Evolutionary conservation across 2,329 filamentous ascomycete species (phyloP).

Genomic region (Sporothrix pallida): DNA sequence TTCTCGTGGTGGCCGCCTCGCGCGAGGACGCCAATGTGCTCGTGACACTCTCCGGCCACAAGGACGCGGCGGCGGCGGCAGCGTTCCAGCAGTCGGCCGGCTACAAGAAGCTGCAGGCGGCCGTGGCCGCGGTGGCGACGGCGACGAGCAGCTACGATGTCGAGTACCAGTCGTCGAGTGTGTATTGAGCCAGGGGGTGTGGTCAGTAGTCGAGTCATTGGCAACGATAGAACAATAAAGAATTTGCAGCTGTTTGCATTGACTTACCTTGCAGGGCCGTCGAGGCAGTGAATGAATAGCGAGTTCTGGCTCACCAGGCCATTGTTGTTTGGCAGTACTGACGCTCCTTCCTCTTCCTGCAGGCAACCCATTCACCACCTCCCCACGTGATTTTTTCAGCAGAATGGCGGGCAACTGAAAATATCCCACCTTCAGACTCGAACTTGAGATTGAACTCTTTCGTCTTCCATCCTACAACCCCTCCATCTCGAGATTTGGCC

Average conservation of each 20-base stretch:
- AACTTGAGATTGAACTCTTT: no score
- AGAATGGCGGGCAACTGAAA: no score
- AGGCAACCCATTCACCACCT: no score
- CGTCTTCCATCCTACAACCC: no score
- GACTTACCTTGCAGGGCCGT: no score
- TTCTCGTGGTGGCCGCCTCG: background rate
- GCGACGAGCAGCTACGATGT: slow-evolving; percentile 14
- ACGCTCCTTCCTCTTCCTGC: no score
- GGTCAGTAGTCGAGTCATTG: background rate
- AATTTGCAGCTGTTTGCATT: background rate
- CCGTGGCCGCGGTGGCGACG: slow-evolving; percentile 4
- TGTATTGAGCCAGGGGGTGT: background rate
- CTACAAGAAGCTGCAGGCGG: slow-evolving; percentile 10
- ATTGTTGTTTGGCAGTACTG: no score
- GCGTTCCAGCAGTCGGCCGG: slow-evolving; percentile 10
- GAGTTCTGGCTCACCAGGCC: no score
- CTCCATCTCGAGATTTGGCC: no score
- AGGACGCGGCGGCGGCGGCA: background rate
- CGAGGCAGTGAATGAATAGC: no score
- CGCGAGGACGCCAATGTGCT: slow-evolving; percentile 16
- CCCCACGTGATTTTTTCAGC: no score
- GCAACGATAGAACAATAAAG: background rate
- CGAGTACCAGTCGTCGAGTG: slow-evolving; percentile 11
- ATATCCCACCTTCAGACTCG: no score
- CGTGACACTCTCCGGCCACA: slow-evolving; percentile 11